Conservation (phyloP, 169 alveolate species). For the Cryptosporidium felis region DNA sequence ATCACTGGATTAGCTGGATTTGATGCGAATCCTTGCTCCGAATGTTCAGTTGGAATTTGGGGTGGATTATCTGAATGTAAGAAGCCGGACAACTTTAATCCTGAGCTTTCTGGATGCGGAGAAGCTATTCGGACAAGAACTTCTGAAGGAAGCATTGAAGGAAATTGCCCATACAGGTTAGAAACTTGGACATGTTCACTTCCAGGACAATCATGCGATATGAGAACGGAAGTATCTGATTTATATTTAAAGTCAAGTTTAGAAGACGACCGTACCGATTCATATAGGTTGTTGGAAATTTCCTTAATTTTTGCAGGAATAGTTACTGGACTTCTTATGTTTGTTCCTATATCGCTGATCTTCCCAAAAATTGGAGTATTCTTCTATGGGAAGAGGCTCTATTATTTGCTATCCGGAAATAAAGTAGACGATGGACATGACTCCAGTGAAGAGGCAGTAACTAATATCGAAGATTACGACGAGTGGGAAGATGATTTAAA, state of each 20-base stretch:
- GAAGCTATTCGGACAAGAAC: conserved; percentile 23
- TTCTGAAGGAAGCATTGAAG: background rate
- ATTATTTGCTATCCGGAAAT: conserved; percentile 41
- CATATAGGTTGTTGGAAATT: conserved; percentile 38
- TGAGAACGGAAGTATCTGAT: conserved; percentile 56
- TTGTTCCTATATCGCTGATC: conserved; percentile 36
- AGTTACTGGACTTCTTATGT: conserved; percentile 46
- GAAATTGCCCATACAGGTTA: conserved; percentile 36
- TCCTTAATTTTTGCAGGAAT: conserved; percentile 60
- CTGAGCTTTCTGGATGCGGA: conserved; percentile 14
- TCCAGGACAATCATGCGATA: conserved; percentile 44
- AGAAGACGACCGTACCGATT: background rate
- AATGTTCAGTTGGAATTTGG: conserved; percentile 58
- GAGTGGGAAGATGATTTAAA: conserved; percentile 48
- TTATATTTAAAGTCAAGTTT: conserved; percentile 2
- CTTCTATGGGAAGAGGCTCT: conserved; percentile 25
- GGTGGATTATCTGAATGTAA: conserved; percentile 27
- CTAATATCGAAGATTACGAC: conserved; percentile 14
- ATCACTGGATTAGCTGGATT: conserved; percentile 62
- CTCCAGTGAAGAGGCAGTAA: background rate
- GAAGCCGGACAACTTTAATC: conserved; percentile 1
- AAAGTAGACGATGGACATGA: background rate
- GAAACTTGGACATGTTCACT: conserved; percentile 70
- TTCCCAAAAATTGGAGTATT: conserved; percentile 52
- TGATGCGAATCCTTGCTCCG: conserved; percentile 46